Base-by-base conservation (phyloP, 2,329 filamentous ascomycete genomes). In the Fusarium robinianum region DNA sequence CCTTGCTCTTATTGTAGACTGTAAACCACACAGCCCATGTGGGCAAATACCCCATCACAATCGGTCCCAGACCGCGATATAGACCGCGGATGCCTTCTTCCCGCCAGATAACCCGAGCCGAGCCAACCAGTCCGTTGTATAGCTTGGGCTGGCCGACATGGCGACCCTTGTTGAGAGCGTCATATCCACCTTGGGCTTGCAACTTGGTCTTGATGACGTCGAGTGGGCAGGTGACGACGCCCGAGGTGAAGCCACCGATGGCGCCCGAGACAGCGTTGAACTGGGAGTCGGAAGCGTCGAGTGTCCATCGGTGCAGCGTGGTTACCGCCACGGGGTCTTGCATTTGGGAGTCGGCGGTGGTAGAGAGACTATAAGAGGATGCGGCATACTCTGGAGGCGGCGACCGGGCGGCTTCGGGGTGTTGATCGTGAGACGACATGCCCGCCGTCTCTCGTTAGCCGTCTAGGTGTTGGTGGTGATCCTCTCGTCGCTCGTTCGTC, bases 121-220 rank as follows among this genome's bases (percentile, higher is more conserved):
- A 97, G 29, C 94, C 94, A 7, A 95, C 64, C 62, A 99, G 79
- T 6, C 94, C 94, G 51, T 86, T 84, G 67, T 99, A 99, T 35
- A 94, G 73, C 76, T 73, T 75, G 15, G 72, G 69, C 47, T 78
- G 76, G 18, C 73, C 74, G 18, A 72, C 74, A 65, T 74, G 73
- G 40, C 67, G 67, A 48, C 69, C 75, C 53, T 73, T 72, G 59
- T 72, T 77, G 63, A 68, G 69, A 55, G 72, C 78, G 57, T 68
- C 58, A 68, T 95, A 95, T 14, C 90, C 88, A 53, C 92, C 92
- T 67, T 97, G 94, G 11, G 91, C 92, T 68, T 99, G 94, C 49
- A 99, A 73, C 70, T 96, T 97, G 30, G 94, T 99, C 75, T 99
- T 99, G 71, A 99, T 97, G 51, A 99, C 94, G 75, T 99, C 94